A percentile compares a stretch with the other conserved stretches of the same genome.
These are phyloP conservation scores for Ilyonectria destructans DNA, from an alignment of 2,329 filamentous ascomycete species.

Conservation along the genomic window DNA sequence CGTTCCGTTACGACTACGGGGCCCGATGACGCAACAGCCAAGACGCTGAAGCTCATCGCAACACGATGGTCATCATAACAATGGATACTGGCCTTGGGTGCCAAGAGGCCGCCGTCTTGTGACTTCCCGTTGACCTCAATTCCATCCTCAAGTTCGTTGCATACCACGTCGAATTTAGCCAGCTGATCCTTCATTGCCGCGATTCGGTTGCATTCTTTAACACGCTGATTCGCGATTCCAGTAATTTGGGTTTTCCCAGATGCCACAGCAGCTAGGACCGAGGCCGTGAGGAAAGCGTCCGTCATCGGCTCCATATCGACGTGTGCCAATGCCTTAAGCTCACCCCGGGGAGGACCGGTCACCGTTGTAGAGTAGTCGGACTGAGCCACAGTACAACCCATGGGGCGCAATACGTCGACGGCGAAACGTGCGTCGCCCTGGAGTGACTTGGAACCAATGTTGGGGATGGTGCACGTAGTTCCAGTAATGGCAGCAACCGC, in stretches of 20 bases:
- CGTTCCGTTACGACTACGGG: conserved; percentile 88
- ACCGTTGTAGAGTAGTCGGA: conserved; percentile 91
- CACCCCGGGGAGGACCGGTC: conserved; percentile 84
- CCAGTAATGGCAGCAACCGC: conserved; percentile 96
- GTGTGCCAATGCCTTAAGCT: conserved; percentile 81
- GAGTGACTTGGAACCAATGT: conserved; percentile 92
- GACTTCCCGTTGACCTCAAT: conserved; percentile 79
- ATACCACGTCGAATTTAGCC: conserved; percentile 91
- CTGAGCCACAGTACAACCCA: conserved; percentile 94
- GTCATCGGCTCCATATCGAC: conserved; percentile 99
- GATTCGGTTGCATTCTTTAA: conserved; percentile 98
- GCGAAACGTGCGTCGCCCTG: conserved; percentile 97
- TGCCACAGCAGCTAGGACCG: conserved; percentile 91
- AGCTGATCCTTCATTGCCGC: conserved; percentile 95
- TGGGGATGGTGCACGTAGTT: conserved; percentile 95
- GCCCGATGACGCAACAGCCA: conserved; percentile 80
- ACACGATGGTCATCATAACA: conserved; percentile 99
- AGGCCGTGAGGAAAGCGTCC: conserved; percentile 96
- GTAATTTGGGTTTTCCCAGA: conserved; percentile 87
- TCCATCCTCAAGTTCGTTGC: conserved; percentile 93
- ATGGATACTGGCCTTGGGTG: conserved; percentile 80
- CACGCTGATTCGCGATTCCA: conserved; percentile 96
- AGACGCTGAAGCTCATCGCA: conserved; percentile 97
- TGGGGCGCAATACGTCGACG: conserved; percentile 88
- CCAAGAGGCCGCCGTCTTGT: conserved; percentile 61